Percentiles rank a stretch among this genome's conserved stretches.
phyloP scores from a whole-genome alignment of 139 green algal genomes.

The Chlorella sp. region DNA sequence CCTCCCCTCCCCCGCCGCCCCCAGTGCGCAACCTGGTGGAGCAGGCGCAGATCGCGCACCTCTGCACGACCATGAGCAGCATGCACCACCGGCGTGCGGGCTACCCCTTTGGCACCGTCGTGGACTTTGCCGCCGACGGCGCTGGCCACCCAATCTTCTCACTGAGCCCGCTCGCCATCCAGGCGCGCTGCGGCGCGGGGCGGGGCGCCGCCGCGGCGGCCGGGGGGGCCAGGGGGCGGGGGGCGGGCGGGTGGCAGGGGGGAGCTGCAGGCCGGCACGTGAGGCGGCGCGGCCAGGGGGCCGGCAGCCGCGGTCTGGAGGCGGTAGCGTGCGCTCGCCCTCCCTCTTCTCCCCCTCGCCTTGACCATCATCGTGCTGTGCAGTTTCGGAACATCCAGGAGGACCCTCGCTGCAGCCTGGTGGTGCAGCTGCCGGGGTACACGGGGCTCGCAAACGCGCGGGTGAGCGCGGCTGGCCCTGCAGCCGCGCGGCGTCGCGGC shows the following conservation, averaged over 20 bases:
- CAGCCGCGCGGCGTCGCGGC: too few species aligned
- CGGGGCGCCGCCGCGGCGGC: too few species aligned
- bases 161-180: conserved; percentile 82
- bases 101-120: conserved; percentile 96
- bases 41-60: conserved; percentile 85
- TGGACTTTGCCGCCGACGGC: conserved; percentile 96
- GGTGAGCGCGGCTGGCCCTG: too few species aligned
- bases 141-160: conserved; percentile 90
- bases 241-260: too few species aligned
- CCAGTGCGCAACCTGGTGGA: conserved; percentile 88
- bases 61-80: conserved; percentile 96
- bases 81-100: conserved; percentile 96
- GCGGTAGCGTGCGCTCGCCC: too few species aligned
- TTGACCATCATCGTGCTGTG: too few species aligned
- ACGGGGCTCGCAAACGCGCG: conserved; percentile 94
- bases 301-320: too few species aligned
- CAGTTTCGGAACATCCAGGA: conserved; percentile 84
- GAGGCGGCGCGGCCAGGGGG: too few species aligned
- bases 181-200: too few species aligned
- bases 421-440: conserved; percentile 93
- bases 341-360: too few species aligned
- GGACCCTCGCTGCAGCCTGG: conserved; percentile 69
- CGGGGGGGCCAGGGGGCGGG: too few species aligned
- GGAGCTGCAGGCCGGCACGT: too few species aligned
- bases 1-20: background rate